Conservation (phyloP, 345 rosid species). For the Durio zibethinus region DNA sequence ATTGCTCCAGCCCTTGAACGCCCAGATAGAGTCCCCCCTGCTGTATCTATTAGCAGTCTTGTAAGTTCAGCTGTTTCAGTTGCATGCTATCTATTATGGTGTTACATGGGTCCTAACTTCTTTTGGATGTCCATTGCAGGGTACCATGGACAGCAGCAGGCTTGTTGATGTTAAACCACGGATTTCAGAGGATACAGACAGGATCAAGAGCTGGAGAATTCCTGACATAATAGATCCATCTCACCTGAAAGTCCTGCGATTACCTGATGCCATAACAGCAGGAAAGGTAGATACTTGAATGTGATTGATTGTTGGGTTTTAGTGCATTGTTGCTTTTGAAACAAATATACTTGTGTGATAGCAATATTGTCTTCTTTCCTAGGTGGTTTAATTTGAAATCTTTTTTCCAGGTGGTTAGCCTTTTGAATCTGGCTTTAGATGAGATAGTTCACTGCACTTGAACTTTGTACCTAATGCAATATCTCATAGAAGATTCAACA, state of each 20-base stretch:
- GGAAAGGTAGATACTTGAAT: conserved; percentile 35
- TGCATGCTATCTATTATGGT: conserved; percentile 1
- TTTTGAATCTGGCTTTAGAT: neutral
- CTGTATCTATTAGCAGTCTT: conserved; percentile 36
- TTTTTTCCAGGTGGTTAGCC: neutral
- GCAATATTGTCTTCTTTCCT: neutral
- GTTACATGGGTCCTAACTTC: conserved; percentile 10
- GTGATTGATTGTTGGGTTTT: neutral
- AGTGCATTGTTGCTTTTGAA: neutral
- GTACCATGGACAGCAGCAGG: conserved; percentile 40
- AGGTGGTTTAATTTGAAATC: neutral
- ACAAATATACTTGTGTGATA: neutral
- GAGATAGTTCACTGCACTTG: neutral
- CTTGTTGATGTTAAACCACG: conserved; percentile 50
- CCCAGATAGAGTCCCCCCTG: conserved; percentile 37
- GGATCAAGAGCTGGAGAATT: conserved; percentile 43
- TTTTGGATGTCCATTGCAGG: conserved; percentile 25
- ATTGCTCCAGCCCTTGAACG: conserved; percentile 35
- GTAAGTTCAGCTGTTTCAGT: conserved; percentile 26
- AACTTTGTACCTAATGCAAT: neutral
- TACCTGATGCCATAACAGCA: conserved; percentile 38
- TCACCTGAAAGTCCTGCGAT: conserved; percentile 38
- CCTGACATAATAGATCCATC: conserved; percentile 44
- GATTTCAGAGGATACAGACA: conserved; percentile 38
- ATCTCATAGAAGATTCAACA: neutral